Base-by-base conservation (phyloP, 768 basidiomycete species). In the Pleurotus ostreatus region DNA sequence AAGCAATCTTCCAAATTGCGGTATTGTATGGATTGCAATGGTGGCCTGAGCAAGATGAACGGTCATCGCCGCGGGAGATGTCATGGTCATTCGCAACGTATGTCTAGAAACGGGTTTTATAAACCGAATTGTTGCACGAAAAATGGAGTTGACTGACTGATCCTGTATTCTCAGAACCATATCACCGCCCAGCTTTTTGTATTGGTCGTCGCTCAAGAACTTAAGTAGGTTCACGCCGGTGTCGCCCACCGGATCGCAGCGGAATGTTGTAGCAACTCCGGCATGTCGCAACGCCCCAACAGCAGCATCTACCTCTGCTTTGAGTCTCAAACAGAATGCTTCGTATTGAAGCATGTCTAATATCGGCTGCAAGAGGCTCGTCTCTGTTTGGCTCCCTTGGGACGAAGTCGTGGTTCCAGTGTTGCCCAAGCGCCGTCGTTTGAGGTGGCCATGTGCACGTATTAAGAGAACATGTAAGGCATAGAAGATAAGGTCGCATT, bases 41-140 rank as follows among this genome's bases (percentile, higher is more conserved):
- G 88, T 92, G 12, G 90, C 89, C 70, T 91, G 90, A 4, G 89
- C 79, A 18, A 93, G 78, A 65, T 92, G 88, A 0, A 86, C 90
- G n/a, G 79, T 83, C 23, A 94, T 69, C 8, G 81, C 79, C 9
- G 89, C 91, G 13, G 92, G 92, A 0, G 92, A 85, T 16, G 76
- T 63, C 65, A 91, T 85, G 2, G 88, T 90, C 62, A 94, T 80
- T 12, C 89, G 85, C 47, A 93, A 67, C 0, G 86, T 84, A 60
- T 89, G 84, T 61, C 90, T 91, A 56, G 52, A 44, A 52, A 18
- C 53, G 22, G 41, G 18, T 9, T 23, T 12, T 12, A 47, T 20
- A 9, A 20, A 40, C 53, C 1, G 13, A 52, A 46, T 12, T 23
- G 44, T 46, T 40, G 34, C 16, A 12, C 47, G 2, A 22, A 9